Evolutionary conservation across 2,329 filamentous ascomycete species (phyloP), one percentile per base, ranked within the genome.

Genomic region (Cordyceps javanica): DNA sequence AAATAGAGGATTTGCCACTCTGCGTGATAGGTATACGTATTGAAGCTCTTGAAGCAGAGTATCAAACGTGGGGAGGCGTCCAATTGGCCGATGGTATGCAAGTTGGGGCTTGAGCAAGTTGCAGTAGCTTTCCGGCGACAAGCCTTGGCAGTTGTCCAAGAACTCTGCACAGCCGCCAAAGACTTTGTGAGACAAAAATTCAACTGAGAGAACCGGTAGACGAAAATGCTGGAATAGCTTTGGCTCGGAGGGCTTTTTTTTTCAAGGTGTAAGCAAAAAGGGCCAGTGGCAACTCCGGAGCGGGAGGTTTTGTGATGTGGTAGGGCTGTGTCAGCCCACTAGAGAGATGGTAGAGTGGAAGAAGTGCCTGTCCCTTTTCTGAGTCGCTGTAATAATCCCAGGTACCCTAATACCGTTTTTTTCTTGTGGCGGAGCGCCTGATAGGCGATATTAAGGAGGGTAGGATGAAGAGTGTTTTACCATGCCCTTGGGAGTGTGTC

Each of bases 291-390:
- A 36, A 7, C 19, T 28, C 30, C 45, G 41, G 41, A 36, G 39
- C 30, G 21, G 39, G 51, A 36, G 30, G 8, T 14, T 26, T 39
- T 21, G 42, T 21, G n/a, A n/a, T 48, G 23, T 8, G 36, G 26
- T 26, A 56, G 54, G 54, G 54, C 45, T 56, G 54, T 30, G 36
- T 50, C 45, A 32, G 19, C 25, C 53, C 44, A 49, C 53, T 56
- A 23, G 36, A 30, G 19, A n/a, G 19, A 21, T 49, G 42, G 3
- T 19, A 41, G 5, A 25, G 34, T 13, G 23, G 50, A 34, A 28
- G 16, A 11, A 6, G 6, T 46, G 38, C 19, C n/a, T 5, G 16
- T 41, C 14, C 6, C 19, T 6, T 5, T 50, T 41, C 6, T 36
- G 14, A 42, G 25, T 49, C 19, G 26, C 54, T 41, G 34, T 1